phyloP scores from a whole-genome alignment of 139 green algal species.

The Chlamydomonas sp. region DNA sequence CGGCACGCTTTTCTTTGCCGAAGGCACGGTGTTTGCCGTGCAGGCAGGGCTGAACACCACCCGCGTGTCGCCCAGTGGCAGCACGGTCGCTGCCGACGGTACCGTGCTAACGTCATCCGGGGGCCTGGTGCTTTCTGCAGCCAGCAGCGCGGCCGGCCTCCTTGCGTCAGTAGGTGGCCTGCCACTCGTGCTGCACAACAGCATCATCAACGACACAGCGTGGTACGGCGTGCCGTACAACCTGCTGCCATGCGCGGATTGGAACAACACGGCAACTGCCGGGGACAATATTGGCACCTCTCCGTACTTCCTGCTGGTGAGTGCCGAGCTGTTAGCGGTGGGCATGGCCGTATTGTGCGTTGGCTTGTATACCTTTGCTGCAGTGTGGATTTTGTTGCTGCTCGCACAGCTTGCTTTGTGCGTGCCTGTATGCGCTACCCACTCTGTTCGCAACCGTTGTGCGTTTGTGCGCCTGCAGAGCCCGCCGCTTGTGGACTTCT shows the following conservation, averaged over 20 bases:
- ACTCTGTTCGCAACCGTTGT: too few relatives aligned
- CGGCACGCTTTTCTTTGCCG: neutral
- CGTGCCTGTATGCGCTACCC: too few relatives aligned
- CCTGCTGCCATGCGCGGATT: neutral
- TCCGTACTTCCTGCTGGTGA: constrained; percentile 11
- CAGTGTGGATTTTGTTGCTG: too few relatives aligned
- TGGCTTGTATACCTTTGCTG: too few relatives aligned
- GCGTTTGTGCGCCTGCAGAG: neutral
- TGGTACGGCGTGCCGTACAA: constrained; percentile 6
- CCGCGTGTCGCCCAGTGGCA: neutral
- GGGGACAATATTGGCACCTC: neutral
- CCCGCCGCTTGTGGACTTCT: neutral
- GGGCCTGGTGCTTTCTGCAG: too few relatives aligned
- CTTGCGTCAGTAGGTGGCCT: neutral
- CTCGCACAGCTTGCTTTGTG: too few relatives aligned
- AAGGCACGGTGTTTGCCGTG: neutral
- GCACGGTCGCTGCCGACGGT: neutral
- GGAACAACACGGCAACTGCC: neutral
- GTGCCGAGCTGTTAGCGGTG: neutral
- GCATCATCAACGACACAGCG: neutral
- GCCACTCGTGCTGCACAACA: neutral
- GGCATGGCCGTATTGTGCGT: neutral
- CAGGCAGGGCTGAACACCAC: neutral
- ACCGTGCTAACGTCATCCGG: too few relatives aligned
- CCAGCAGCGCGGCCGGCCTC: too few relatives aligned